Conservation (phyloP, 345 rosid species). For the Eucalyptus cladocalyx region DNA sequence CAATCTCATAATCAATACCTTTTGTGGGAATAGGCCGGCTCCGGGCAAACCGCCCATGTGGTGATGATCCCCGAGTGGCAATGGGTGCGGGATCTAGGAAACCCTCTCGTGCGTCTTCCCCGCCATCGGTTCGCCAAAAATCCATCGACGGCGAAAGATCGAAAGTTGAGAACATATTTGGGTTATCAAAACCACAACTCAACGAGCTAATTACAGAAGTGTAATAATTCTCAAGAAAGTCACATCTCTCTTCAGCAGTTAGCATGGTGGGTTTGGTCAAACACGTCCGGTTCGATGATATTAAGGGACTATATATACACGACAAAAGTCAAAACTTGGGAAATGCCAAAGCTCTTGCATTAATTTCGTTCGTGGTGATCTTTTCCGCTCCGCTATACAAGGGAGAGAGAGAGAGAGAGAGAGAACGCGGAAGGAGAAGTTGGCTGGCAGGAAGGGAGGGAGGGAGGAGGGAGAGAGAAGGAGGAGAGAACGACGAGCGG, state of each 20-base stretch:
- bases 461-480: neutral
- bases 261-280: neutral
- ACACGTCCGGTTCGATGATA: neutral
- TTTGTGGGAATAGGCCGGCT: neutral
- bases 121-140: neutral
- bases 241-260: neutral
- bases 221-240: neutral
- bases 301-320: neutral
- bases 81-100: neutral
- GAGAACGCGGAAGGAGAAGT: neutral
- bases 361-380: neutral
- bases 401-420: neutral
- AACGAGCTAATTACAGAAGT: neutral
- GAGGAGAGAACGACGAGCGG: too few species aligned
- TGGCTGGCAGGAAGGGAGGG: neutral
- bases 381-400: neutral
- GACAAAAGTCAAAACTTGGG: neutral
- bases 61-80: neutral
- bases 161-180: neutral
- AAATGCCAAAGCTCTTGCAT: neutral
- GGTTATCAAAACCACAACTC: neutral
- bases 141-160: neutral
- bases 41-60: neutral
- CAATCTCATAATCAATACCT: neutral
- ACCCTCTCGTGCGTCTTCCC: neutral